These are phyloP conservation scores for Rhodotorula sp. DNA, from an alignment of 1,284 basidiomycete species.

Conservation along the genomic window DNA sequence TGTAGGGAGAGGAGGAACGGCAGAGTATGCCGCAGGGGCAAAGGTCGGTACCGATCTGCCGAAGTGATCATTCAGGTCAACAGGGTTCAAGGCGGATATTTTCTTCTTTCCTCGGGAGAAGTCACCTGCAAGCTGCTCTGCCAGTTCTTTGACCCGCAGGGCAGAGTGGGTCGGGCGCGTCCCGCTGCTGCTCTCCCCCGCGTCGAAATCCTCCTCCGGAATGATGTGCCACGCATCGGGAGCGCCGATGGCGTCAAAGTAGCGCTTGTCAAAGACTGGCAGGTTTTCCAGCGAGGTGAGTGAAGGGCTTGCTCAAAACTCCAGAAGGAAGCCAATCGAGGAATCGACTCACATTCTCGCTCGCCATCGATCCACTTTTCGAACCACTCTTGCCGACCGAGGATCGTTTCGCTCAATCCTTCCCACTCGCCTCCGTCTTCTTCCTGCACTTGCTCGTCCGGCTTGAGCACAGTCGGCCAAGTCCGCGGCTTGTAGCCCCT, in stretches of 20 bases:
- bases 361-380: conserved; percentile 84
- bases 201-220: conserved; percentile 55
- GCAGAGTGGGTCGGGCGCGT: conserved; percentile 71
- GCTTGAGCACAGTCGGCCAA: not conserved
- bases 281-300: not conserved
- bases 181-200: conserved; percentile 53
- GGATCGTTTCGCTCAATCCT: conserved; percentile 74
- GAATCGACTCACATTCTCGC: conserved; percentile 65
- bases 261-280: conserved; percentile 72
- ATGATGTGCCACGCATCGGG: conserved; percentile 84
- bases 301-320: not conserved
- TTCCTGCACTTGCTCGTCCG: conserved; percentile 40
- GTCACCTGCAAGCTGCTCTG: conserved; percentile 82
- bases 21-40: conserved; percentile 73
- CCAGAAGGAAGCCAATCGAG: not conserved
- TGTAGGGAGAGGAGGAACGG: conserved; percentile 82
- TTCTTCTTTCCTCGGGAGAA: not conserved
- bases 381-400: conserved; percentile 84
- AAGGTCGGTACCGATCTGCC: conserved; percentile 79
- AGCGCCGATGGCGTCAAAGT: conserved; percentile 74
- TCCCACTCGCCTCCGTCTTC: conserved; percentile 57
- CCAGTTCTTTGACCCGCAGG: conserved; percentile 71
- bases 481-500: conserved; percentile 46
- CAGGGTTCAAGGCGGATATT: too few species aligned
- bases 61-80: not conserved